Conservation (phyloP, 176 grass and related monocot species). For the Coix lacrymajobi region DNA sequence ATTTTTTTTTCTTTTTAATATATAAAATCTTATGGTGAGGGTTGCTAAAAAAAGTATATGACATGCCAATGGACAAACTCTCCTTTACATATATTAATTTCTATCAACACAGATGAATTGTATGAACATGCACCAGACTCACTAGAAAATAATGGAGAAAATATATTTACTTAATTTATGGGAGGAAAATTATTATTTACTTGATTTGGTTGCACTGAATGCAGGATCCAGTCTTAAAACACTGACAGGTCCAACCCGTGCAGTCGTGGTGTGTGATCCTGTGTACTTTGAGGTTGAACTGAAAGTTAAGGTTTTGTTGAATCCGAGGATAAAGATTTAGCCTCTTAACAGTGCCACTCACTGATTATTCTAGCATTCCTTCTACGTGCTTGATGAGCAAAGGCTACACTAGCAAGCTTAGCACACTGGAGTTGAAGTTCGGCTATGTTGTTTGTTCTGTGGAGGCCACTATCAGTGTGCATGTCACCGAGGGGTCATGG, state of each 20-base stretch:
- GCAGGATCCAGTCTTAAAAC: background rate
- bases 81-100: background rate
- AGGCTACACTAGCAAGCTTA: background rate
- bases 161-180: background rate
- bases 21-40: too few species aligned
- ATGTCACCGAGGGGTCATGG: background rate
- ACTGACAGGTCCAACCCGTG: background rate
- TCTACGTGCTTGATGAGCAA: background rate
- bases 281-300: background rate
- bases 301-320: background rate
- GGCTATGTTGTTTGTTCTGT: background rate
- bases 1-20: too few species aligned
- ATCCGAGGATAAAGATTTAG: background rate
- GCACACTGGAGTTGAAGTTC: background rate
- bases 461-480: background rate
- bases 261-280: background rate
- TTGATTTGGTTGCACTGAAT: background rate
- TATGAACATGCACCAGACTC: background rate
- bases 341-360: background rate
- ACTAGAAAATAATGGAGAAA: background rate
- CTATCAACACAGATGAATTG: background rate
- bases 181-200: background rate
- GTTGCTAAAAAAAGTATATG: background rate
- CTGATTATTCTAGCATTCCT: background rate
- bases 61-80: background rate